Evolutionary conservation across 352 stramenopile species (phyloP), one percentile per base, ranked within the genome.

Genomic region (Albugo candida): DNA sequence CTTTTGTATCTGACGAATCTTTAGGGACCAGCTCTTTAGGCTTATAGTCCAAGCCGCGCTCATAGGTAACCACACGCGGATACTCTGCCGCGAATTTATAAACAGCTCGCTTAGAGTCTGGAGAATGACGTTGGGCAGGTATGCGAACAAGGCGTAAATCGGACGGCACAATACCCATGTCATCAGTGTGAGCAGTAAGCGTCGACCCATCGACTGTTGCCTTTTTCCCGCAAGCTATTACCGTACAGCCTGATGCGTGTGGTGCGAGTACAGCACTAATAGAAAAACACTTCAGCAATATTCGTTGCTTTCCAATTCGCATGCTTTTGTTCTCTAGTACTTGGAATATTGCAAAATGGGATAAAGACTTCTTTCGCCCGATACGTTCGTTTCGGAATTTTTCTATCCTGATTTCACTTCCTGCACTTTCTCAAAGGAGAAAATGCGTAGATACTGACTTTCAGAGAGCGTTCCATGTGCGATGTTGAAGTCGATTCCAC

Each of bases 111-210:
- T 60, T 55, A 4, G 63, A 55, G 12, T 54, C 64, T 0, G 46
- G 12, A 0, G 51, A 41, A 45, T 85, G 65, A 39, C 93, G 70
- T 21, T 69, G 58, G 1, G 86, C 86, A 11, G 88, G 88, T 24
- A 97, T 83, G 35, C 80, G 81, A 42, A 94, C 80, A 19, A 97
- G 65, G 10, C 89, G 78, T 18, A 93, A 66, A 54, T 97, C 88
- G 14, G 83, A 84, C 2, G 84, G 77, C 37, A 70, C 63, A 19
- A 53, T 60, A 14, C 78, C 78, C 1, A 75, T 75, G 37, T 92
- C 78, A 39, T 92, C 75, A 21, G 78, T 96, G 58, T 96, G 83
- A 1, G 83, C 85, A 17, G 89, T 70, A 45, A 96, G 57, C 31
- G 84, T 87, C 20, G 80, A 85, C 40, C 84, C 83, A 42, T 93